Conservation (phyloP, 2,329 filamentous ascomycete species). For the Aspergillus sp. region DNA sequence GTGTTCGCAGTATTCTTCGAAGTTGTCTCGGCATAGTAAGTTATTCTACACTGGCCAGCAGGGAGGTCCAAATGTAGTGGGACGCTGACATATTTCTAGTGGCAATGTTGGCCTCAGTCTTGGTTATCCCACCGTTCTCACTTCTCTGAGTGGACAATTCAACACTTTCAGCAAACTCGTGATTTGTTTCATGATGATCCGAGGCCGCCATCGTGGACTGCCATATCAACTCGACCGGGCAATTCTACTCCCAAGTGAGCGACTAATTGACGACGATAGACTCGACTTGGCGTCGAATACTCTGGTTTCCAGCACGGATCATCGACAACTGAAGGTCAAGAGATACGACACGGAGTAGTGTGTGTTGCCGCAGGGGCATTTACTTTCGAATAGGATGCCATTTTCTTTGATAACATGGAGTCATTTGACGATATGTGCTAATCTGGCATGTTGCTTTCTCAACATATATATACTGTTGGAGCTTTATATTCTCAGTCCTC, state of each 20-base stretch:
- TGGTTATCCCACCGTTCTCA: constrained; percentile 23
- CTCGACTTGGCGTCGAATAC: neutral
- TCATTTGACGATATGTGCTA: too few species aligned
- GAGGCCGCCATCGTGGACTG: constrained; percentile 52
- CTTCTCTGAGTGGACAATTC: constrained; percentile 41
- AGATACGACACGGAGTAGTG: neutral
- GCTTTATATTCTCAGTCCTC: too few species aligned
- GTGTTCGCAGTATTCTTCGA: constrained; percentile 53
- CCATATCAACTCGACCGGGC: constrained; percentile 52
- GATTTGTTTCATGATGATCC: constrained; percentile 52
- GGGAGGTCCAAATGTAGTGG: neutral
- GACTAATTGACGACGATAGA: constrained; percentile 11
- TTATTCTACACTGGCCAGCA: neutral
- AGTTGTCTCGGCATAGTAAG: constrained; percentile 36
- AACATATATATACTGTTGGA: too few species aligned
- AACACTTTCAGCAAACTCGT: constrained; percentile 50
- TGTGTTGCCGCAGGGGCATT: neutral
- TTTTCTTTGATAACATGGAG: too few species aligned
- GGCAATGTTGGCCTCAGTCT: constrained; percentile 31
- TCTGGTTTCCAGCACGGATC: neutral
- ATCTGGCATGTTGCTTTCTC: too few species aligned
- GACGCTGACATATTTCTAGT: constrained; percentile 12
- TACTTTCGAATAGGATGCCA: too few species aligned
- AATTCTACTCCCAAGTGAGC: constrained; percentile 26
- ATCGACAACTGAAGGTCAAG: neutral